Evolutionary conservation across 1,284 basidiomycete genomes (phyloP).

Genomic region (Puccinia brachypodii): DNA sequence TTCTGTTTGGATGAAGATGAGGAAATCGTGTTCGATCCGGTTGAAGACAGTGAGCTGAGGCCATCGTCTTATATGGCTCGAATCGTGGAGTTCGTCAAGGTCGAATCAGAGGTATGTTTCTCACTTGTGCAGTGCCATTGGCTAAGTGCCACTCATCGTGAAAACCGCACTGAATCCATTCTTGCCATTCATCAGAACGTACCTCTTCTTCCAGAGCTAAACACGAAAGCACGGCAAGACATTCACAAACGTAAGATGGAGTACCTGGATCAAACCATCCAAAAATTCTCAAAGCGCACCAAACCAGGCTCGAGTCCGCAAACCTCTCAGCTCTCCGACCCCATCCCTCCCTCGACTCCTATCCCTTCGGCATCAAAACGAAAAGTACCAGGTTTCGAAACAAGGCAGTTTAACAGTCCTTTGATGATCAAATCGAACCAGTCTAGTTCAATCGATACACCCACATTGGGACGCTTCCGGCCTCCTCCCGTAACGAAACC

Average conservation of each 20-base stretch:
- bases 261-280: constrained; percentile 34
- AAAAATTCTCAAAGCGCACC: constrained; percentile 14
- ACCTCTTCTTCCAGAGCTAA: constrained; percentile 1
- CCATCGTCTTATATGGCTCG: constrained; percentile 17
- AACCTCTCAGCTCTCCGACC: constrained; percentile 6
- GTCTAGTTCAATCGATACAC: background rate
- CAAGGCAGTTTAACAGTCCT: constrained; percentile 18
- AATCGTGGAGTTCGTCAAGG: constrained; percentile 14
- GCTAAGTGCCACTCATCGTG: too few relatives aligned
- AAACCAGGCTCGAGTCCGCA: constrained; percentile 1
- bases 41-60: constrained; percentile 33
- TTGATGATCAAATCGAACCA: constrained; percentile 11
- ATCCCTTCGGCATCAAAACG: constrained; percentile 12
- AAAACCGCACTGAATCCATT: background rate
- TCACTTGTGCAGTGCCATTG: too few relatives aligned
- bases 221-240: constrained; percentile 23
- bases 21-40: constrained; percentile 33
- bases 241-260: constrained; percentile 41
- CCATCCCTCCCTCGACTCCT: background rate
- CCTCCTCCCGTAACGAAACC: background rate
- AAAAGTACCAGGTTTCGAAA: constrained; percentile 2
- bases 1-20: constrained; percentile 34
- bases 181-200: background rate
- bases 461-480: background rate
- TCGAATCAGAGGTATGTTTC: constrained; percentile 11